Conservation (phyloP, 805 yeast genomes). For the Isabelozyma heimii region DNA sequence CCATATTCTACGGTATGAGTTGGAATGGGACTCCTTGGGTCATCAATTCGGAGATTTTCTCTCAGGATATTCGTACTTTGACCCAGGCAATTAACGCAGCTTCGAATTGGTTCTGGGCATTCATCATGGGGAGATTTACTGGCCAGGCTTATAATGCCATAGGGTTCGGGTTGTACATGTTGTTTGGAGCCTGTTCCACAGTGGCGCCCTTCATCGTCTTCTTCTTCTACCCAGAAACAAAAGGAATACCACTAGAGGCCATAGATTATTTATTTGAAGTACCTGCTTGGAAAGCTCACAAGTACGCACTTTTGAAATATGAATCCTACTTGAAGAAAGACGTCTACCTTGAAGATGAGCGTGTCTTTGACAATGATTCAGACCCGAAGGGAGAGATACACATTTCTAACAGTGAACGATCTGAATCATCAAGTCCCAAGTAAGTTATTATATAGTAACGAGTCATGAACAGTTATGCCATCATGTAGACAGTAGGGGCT, state of each 20-base stretch:
- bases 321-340: background rate
- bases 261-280: slow-evolving; percentile 32
- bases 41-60: slow-evolving; percentile 45
- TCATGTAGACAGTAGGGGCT: background rate
- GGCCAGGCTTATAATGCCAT: slow-evolving; percentile 43
- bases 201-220: slow-evolving; percentile 26
- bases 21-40: slow-evolving; percentile 51
- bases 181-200: slow-evolving; percentile 32
- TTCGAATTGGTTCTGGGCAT: slow-evolving; percentile 50
- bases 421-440: background rate
- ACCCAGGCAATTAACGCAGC: slow-evolving; percentile 44
- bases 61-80: slow-evolving; percentile 41
- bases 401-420: background rate
- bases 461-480: background rate
- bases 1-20: slow-evolving; percentile 39
- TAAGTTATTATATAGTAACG: background rate
- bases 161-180: slow-evolving; percentile 44
- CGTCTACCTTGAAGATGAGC: background rate
- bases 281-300: slow-evolving; percentile 31
- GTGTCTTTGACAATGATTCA: background rate
- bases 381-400: background rate
- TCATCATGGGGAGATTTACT: slow-evolving; percentile 46
- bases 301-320: slow-evolving; percentile 16
- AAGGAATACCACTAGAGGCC: slow-evolving; percentile 32
- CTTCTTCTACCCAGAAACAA: slow-evolving; percentile 38